A percentile compares a stretch with the other conserved stretches of the same genome.
These are phyloP conservation scores for Naganishia sp. DNA, from an alignment of 1,284 basidiomycete genomes.

Conservation along the genomic window DNA sequence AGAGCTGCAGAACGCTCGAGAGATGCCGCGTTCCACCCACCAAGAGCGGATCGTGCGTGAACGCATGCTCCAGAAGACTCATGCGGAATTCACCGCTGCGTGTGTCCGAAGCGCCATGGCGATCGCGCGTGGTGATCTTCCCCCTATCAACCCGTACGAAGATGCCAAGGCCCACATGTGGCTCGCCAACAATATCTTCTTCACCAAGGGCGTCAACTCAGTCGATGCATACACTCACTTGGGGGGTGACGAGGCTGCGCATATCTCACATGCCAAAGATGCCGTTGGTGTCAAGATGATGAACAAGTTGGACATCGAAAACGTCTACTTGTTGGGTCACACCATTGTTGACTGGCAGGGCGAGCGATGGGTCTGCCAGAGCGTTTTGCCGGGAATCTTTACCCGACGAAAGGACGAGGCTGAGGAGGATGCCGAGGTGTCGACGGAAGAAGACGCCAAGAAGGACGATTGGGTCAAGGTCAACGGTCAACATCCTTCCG, in stretches of 20 bases:
- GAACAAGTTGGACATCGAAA: slow-evolving; percentile 67
- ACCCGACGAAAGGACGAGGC: slow-evolving; percentile 50
- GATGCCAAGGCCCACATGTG: slow-evolving; percentile 59
- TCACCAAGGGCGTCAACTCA: slow-evolving; percentile 61
- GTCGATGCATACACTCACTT: slow-evolving; percentile 59
- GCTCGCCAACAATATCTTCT: slow-evolving; percentile 62
- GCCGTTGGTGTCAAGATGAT: slow-evolving; percentile 59
- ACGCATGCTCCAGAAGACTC: slow-evolving; percentile 59
- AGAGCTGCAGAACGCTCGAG: slow-evolving; percentile 60
- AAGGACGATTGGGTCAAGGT: slow-evolving; percentile 54
- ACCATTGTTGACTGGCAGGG: slow-evolving; percentile 62
- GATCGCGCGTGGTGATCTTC: slow-evolving; percentile 58
- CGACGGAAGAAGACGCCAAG: slow-evolving; percentile 42
- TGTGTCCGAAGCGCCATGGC: slow-evolving; percentile 58
- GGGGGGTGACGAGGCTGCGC: slow-evolving; percentile 61
- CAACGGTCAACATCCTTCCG: slow-evolving; percentile 70
- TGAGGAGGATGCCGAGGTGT: slow-evolving; percentile 38
- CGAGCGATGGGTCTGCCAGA: slow-evolving; percentile 62
- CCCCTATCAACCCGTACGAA: slow-evolving; percentile 62
- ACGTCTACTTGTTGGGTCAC: slow-evolving; percentile 73
- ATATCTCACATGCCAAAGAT: slow-evolving; percentile 61
- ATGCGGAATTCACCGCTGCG: slow-evolving; percentile 60
- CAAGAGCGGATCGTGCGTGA: slow-evolving; percentile 60
- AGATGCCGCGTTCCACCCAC: slow-evolving; percentile 57
- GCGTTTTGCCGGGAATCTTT: slow-evolving; percentile 62